Evolutionary conservation across 2,329 filamentous ascomycete genomes (phyloP), one percentile per base, ranked within the genome.

Genomic region (Fusarium mangiferae): DNA sequence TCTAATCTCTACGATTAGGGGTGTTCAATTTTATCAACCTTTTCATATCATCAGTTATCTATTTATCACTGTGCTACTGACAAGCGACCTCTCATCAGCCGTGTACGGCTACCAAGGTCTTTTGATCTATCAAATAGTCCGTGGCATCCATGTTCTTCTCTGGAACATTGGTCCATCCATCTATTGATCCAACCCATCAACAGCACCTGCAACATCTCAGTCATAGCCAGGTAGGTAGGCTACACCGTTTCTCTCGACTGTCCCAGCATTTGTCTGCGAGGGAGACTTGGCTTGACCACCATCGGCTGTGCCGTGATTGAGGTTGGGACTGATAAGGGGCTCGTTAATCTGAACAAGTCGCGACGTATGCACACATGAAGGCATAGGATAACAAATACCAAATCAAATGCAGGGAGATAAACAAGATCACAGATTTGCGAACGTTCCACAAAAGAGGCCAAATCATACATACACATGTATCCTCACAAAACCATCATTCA

Each of bases 11-110:
- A 48, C 68, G 62, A 66, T 68, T 65, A 69, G 71, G 73, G 45
- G 58, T 57, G 51, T 57, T 60, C 78, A 77, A 81, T 80, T 76
- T 80, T 67, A 72, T 72, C 62, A 59, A 69, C 75, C 76, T 68
- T 75, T 75, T 68, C 71, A 72, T 75, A 76, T 67, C 66, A 61
- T 41, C 45, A 62, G 22, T 45, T 28, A 24, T 22, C 6, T 51
- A 56, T 39, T 54, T 55, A 59, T 73, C 61, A 59, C 52, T 18
- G 24, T 46, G 55, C 58, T 64, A 52, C 51, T 58, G 49, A 45
- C 45, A 41, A 68, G 60, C 58, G 63, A 62, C 59, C 44, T 62
- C 54, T 70, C 71, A 75, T 74, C 63, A 70, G 68, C 62, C 61
- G 73, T 66, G 54, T 17, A 33, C 30, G 39, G 63, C 55, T 64